Base-by-base conservation (phyloP, 495 filamentous ascomycete species). In the Darksidea phi region DNA sequence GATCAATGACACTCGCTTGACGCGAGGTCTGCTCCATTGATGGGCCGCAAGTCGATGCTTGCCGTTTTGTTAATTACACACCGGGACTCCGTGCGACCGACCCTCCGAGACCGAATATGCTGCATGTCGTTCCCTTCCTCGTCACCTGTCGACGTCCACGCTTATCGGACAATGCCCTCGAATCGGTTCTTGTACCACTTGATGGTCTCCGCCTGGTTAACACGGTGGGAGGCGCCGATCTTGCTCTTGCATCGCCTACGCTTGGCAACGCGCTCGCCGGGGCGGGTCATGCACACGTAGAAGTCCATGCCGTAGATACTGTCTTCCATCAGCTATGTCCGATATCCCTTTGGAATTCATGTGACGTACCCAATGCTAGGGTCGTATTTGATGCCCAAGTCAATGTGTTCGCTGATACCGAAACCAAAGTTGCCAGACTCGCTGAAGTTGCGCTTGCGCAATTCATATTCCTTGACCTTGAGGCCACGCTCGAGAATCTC, bases 371-470 rank as follows among this genome's bases (percentile, higher is more conserved):
- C 63, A 50, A 66, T 66, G 32, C 63, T 57, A 61, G 94, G 94
- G 86, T 98, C 94, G 82, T 98, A 98, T 87, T 99, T 99, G 88
- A 99, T 97, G 72, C 95, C 95, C 74, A 99, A 83, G 87, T 99
- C 95, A 79, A 99, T 99, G 84, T 99, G 95, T 79, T 99, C 95
- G 82, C 82, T 88, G 83, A 99, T 99, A 81, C 95, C 94, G 86
- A 99, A 99, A 69, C 94, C 94, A 78, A 99, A 99, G 87, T 98
- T 97, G 71, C 94, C 94, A 70, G 93, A 96, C 85, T 96, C 89
- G 73, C 87, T 91, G 88, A 99, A 99, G 88, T 99, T 97, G 78
- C 88, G 86, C 87, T 95, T 96, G 79, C 89, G 85, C 63, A 99
- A 81, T 78, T 99, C 95, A 82, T 97, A 99, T 81, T 98, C 94